Base-by-base conservation (phyloP, 176 grass and related monocot species). In the Metroxylon sagu region DNA sequence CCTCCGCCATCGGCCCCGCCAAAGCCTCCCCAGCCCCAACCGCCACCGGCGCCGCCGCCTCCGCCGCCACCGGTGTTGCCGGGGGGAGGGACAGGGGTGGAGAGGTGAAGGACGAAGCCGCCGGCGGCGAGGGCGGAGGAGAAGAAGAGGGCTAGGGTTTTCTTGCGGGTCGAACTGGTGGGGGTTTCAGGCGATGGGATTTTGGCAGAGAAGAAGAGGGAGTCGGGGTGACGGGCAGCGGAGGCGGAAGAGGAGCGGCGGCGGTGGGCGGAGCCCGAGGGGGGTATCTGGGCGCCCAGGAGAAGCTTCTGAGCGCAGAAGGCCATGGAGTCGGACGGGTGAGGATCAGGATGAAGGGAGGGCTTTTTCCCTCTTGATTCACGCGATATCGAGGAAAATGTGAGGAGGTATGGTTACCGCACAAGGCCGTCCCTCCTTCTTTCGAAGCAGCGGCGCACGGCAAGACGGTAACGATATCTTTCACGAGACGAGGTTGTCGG, bases 31-130 rank as follows among this genome's bases (percentile, higher is more conserved):
- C 78, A 83, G 1, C 83, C 83, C 1, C 86, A 74, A 2, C 81
- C 82, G 25, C 60, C 68, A 15, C 82, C 90, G 35, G n/a, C n/a
- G n/a, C 83, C 82, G 25, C 84, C 80, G 17, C 83, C 83, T 0
- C 75, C 83, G 16, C 67, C 80, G 0, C 67, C 69, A 3, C 79
- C 73, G 0, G 73, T 39, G 12, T 14, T 43, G 35, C 35, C 72
- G 3, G 78, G 70, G 50, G 76, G 56, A 50, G 68, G 43, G 8
- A 2, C 35, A 50, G 23, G 48, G 15, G 25, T 16, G 50, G 19
- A 61, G 60, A 30, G 21, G 4, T 18, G 62, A 23, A 52, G n/a
- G 15, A 65, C 12, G 25, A 52, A 52, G 18, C 27, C 27, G 59
- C 80, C 83, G 5, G 76, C 80, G 6, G 76, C 80, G 18, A 95